phyloP scores from a whole-genome alignment of 1,284 basidiomycete species.

The Sanghuangporus baumii region DNA sequence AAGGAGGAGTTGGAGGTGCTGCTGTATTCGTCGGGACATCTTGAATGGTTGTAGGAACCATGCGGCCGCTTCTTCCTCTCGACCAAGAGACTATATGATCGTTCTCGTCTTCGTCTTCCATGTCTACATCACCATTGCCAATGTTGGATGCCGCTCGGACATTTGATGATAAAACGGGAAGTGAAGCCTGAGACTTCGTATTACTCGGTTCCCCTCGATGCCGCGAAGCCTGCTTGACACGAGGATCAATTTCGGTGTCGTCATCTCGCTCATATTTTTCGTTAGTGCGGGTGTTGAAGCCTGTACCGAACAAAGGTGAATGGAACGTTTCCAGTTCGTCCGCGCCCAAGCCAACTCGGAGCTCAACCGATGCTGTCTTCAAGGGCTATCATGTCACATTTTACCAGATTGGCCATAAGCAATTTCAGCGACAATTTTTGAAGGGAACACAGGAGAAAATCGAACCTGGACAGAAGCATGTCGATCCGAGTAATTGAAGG shows the following conservation, averaged over 20 bases:
- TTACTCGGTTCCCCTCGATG: not conserved
- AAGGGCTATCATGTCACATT: constrained; percentile 3
- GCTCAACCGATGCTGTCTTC: constrained; percentile 15
- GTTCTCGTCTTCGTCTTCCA: not conserved
- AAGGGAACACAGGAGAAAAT: not conserved
- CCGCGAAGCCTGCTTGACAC: not conserved
- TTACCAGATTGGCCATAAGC: not conserved
- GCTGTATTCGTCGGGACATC: not conserved
- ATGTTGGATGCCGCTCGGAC: not conserved
- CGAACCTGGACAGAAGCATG: constrained; percentile 6
- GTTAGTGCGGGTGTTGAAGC: not conserved
- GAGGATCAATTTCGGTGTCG: not conserved
- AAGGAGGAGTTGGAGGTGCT: constrained; percentile 1
- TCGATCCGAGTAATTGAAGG: not conserved
- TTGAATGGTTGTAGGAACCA: not conserved
- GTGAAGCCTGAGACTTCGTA: not conserved
- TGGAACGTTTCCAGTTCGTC: constrained; percentile 8
- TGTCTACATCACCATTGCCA: not conserved
- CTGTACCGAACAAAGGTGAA: constrained; percentile 11
- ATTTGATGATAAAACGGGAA: not conserved
- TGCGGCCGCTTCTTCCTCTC: not conserved
- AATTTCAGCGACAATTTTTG: not conserved
- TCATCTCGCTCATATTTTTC: not conserved
- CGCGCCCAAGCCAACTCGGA: constrained; percentile 6
- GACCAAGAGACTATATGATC: not conserved